Percentiles rank a stretch among this genome's conserved stretches.
phyloP scores from a whole-genome alignment of 805 yeast species.

The Monosporozyma yasuniensis region DNA sequence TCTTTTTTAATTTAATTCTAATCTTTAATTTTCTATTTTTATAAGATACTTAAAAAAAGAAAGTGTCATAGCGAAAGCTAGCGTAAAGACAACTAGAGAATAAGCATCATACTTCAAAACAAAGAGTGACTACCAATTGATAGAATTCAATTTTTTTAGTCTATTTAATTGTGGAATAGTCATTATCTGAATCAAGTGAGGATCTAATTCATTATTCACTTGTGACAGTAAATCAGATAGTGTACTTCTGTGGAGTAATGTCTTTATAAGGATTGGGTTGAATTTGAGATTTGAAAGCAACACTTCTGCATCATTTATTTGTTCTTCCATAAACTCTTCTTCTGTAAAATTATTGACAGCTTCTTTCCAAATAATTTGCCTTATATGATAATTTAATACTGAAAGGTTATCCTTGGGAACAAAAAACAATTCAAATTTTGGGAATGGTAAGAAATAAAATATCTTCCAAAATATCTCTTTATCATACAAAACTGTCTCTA shows the following conservation, averaged over 20 bases:
- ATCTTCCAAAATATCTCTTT: constrained; percentile 21
- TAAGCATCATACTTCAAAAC: too few species aligned
- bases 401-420: not conserved
- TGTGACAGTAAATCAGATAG: not conserved
- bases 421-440: constrained; percentile 7
- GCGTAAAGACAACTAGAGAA: too few species aligned
- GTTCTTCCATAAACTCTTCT: not conserved
- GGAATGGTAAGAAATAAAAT: constrained; percentile 8
- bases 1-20: not conserved
- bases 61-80: not conserved
- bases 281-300: not conserved
- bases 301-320: not conserved
- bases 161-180: not conserved
- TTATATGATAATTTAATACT: not conserved
- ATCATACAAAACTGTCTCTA: constrained; percentile 8
- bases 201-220: not conserved
- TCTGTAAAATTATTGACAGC: not conserved
- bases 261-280: not conserved
- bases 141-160: not conserved
- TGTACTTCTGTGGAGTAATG: not conserved
- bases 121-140: not conserved
- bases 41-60: not conserved
- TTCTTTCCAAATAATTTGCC: not conserved
- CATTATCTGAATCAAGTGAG: not conserved
- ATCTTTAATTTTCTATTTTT: not conserved